Base-by-base conservation (phyloP, 148 eudicot genomes). In the Fagopyrum homotropicum region DNA sequence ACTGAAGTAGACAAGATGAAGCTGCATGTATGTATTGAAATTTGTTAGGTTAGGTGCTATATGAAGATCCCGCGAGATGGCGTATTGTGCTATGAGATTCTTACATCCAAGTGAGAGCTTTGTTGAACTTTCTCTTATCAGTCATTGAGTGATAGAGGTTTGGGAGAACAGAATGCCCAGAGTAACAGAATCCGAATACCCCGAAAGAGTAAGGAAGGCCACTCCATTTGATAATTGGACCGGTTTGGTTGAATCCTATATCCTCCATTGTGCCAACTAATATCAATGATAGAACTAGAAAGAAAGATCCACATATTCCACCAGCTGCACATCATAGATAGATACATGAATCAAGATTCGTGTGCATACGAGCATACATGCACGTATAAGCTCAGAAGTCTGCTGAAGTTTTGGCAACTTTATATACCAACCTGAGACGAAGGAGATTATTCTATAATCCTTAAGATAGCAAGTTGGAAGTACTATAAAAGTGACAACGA, bases 111-210 rank as follows among this genome's bases (percentile, higher is more conserved):
- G 50, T 48, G 16, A 91, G 75, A 35, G 98, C 97, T 54, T 75
- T 79, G 57, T 85, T 86, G 82, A 91, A 94, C 75, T 94, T 86
- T 60, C 78, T 84, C 82, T 94, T 94, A 61, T 94, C 91, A 14
- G 88, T 86, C 98, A 94, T 94, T 43, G 96, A 90, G 69, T 91
- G 91, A 78, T 94, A 94, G 17, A 94, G 85, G 76, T 94, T 94
- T 54, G 97, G 97, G 69, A 94, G 92, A 35, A 91, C 90, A 30
- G 93, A 80, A 74, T 90, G 97, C 30, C 98, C 97, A 0, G 97
- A 88, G 43, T 82, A 94, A 81, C 97, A 91, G 78, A 87, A 91
- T 0, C 98, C 98, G 46, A 83, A 91, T 35, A 91, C 88, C 44
- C 98, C 98, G 76, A 90, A 80, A n/a, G 97, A 87, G 69, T 90